Evolutionary conservation across 2,329 filamentous ascomycete genomes (phyloP).

Genomic region (Nigrograna mackinnonii): DNA sequence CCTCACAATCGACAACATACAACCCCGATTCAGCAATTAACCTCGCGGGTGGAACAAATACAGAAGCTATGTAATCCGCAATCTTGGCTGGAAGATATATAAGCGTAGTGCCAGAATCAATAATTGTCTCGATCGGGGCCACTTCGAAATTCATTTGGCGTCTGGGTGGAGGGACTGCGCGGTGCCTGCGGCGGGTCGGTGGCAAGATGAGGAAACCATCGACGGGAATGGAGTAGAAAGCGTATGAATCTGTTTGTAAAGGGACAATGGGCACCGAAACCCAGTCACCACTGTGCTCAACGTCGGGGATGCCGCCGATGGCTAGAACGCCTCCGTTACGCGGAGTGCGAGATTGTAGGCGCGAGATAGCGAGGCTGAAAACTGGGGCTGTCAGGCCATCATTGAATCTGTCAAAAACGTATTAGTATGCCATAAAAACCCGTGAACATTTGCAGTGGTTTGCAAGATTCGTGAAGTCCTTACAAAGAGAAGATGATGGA

Average conservation of each 20-base stretch:
- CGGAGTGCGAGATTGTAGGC: constrained; percentile 13
- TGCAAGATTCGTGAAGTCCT: constrained; percentile 6
- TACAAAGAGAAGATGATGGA: constrained; percentile 26
- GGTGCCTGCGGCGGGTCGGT: neutral
- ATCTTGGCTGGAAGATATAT: constrained; percentile 24
- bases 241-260: constrained; percentile 14
- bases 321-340: constrained; percentile 28
- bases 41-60: constrained; percentile 21
- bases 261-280: constrained; percentile 20
- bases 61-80: constrained; percentile 17
- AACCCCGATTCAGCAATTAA: constrained; percentile 9
- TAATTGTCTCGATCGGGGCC: constrained; percentile 7
- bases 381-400: constrained; percentile 13
- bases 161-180: neutral
- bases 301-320: constrained; percentile 30
- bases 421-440: too few relatives aligned
- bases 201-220: constrained; percentile 17
- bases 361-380: constrained; percentile 27
- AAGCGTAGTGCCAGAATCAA: constrained; percentile 28
- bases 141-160: neutral
- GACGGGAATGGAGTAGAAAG: constrained; percentile 28
- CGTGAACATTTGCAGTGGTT: neutral
- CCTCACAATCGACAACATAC: constrained; percentile 18
- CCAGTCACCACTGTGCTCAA: constrained; percentile 16
- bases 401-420: constrained; percentile 19